A percentile compares a stretch with the other conserved stretches of the same genome.
Conservation (phyloP, 345 rosid species). For the Rhizophora apiculata region DNA sequence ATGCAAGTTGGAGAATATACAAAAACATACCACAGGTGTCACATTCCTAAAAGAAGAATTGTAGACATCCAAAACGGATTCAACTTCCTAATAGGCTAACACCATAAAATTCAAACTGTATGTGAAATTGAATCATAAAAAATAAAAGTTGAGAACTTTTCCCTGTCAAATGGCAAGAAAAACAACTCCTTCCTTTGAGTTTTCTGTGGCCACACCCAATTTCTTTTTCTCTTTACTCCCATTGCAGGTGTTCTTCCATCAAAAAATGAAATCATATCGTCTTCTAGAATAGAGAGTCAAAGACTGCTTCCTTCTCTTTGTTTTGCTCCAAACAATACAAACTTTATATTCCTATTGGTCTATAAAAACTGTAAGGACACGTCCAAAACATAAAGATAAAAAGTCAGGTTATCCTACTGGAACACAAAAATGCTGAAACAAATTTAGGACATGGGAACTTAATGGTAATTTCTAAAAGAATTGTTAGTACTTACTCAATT, state of each 20-base stretch:
- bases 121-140: neutral
- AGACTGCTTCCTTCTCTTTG: constrained; percentile 75
- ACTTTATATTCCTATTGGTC: constrained; percentile 16
- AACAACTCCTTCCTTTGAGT: constrained; percentile 62
- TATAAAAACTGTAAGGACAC: neutral
- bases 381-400: neutral
- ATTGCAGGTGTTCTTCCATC: too few relatives aligned
- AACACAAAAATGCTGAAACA: too few relatives aligned
- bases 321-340: neutral
- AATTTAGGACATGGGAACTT: too few relatives aligned
- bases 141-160: constrained; percentile 47
- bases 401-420: neutral
- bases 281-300: neutral
- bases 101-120: neutral
- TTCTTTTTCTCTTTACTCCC: constrained; percentile 46
- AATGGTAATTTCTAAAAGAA: too few relatives aligned
- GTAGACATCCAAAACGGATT: constrained; percentile 3
- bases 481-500: too few relatives aligned
- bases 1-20: neutral
- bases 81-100: neutral
- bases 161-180: constrained; percentile 93
- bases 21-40: too few relatives aligned
- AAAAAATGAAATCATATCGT: too few relatives aligned
- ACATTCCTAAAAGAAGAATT: neutral
- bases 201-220: constrained; percentile 31